Conservation (phyloP, 495 filamentous ascomycete genomes). For the Podospora sp. region DNA sequence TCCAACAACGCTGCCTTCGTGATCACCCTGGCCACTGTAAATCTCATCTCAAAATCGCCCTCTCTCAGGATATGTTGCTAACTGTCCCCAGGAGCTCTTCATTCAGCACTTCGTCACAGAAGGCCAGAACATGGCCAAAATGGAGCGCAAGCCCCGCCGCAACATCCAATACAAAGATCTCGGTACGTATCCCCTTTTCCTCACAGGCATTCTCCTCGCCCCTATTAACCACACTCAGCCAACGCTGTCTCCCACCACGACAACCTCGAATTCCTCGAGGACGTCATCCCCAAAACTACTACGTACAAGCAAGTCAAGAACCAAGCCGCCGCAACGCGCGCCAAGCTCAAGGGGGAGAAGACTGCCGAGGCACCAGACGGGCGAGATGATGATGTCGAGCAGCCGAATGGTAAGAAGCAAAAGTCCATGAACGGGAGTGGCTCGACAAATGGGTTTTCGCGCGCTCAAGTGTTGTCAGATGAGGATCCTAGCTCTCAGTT, state of each 20-base stretch:
- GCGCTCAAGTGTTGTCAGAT: slow-evolving; percentile 24
- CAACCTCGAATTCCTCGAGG: slow-evolving; percentile 92
- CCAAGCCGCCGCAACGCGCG: slow-evolving; percentile 43
- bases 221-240: slow-evolving; percentile 48
- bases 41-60: slow-evolving; percentile 19
- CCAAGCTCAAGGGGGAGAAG: slow-evolving; percentile 41
- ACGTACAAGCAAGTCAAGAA: slow-evolving; percentile 80
- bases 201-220: slow-evolving; percentile 25
- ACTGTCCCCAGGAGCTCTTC: slow-evolving; percentile 77
- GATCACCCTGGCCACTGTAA: slow-evolving; percentile 84
- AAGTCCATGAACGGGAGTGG: slow-evolving; percentile 41
- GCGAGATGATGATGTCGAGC: slow-evolving; percentile 33
- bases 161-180: slow-evolving; percentile 97
- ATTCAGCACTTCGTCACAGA: slow-evolving; percentile 87
- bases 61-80: background rate
- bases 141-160: slow-evolving; percentile 86
- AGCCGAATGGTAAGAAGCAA: slow-evolving; percentile 40
- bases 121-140: slow-evolving; percentile 82
- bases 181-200: slow-evolving; percentile 46
- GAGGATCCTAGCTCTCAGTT: slow-evolving; percentile 48
- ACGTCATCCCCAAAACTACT: slow-evolving; percentile 84
- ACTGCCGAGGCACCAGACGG: slow-evolving; percentile 6
- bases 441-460: slow-evolving; percentile 25
- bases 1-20: slow-evolving; percentile 95
- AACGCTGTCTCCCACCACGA: slow-evolving; percentile 86